phyloP scores from a whole-genome alignment of 163 green algal species.

The Coccomyxa subellipsoidea region DNA sequence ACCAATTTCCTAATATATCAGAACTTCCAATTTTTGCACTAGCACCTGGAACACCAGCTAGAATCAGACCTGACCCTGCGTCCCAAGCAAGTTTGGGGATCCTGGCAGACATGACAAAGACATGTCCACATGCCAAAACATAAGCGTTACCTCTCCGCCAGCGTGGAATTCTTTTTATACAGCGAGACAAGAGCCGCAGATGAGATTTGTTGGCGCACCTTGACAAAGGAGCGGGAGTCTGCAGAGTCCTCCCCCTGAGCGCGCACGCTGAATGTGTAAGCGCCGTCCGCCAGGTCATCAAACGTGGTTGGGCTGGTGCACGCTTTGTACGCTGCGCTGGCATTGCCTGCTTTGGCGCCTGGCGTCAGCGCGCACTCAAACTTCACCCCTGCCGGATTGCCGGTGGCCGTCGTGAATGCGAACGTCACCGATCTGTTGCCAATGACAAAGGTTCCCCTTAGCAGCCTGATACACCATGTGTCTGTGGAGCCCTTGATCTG shows the following conservation, averaged over 20 bases:
- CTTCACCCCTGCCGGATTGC: constrained; percentile 8
- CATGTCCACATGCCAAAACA: too few relatives aligned
- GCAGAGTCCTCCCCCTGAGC: constrained; percentile 45
- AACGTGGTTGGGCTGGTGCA: constrained; percentile 51
- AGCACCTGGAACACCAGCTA: too few relatives aligned
- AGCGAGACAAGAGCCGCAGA: too few relatives aligned
- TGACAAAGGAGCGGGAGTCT: constrained; percentile 38
- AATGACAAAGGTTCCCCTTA: not conserved
- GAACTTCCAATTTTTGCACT: too few relatives aligned
- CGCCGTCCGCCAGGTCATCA: constrained; percentile 43
- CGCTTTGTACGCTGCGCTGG: constrained; percentile 20
- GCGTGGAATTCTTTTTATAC: too few relatives aligned
- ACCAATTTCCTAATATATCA: too few relatives aligned
- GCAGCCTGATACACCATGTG: not conserved
- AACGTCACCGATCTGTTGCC: constrained; percentile 23
- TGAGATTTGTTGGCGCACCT: not conserved
- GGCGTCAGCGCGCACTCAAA: constrained; percentile 59
- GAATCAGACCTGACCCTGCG: too few relatives aligned
- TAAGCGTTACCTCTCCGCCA: too few relatives aligned
- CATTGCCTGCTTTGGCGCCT: not conserved
- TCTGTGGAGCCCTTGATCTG: too few relatives aligned
- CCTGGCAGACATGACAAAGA: too few relatives aligned
- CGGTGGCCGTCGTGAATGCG: constrained; percentile 33
- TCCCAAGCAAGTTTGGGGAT: too few relatives aligned
- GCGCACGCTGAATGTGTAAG: constrained; percentile 66